Percentiles rank a stretch among this genome's conserved stretches.
These are phyloP conservation scores for Sclerotinia glacialis DNA, from an alignment of 2,329 filamentous ascomycete species.

Conservation along the genomic window DNA sequence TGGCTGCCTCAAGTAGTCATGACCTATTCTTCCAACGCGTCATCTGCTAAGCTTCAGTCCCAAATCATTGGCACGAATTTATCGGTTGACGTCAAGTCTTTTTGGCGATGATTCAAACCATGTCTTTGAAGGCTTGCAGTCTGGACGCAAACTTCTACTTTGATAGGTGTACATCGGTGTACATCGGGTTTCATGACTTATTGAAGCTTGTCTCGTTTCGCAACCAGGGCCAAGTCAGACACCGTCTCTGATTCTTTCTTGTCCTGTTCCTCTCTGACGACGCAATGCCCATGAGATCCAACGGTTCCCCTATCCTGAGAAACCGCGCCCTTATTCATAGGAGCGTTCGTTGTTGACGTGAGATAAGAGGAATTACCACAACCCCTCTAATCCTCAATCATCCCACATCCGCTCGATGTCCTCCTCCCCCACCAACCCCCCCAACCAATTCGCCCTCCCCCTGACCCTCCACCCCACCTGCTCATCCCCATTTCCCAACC, in stretches of 20 bases:
- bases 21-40: background rate
- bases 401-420: conserved; percentile 31
- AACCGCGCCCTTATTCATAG: background rate
- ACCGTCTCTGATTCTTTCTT: background rate
- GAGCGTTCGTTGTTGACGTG: background rate
- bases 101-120: background rate
- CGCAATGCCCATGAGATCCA: background rate
- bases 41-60: background rate
- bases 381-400: background rate
- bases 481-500: conserved; percentile 42
- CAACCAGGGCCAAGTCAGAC: background rate
- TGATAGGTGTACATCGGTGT: background rate
- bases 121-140: background rate
- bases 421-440: conserved; percentile 51
- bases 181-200: too few species aligned
- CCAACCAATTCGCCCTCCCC: conserved; percentile 63
- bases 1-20: background rate
- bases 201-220: background rate
- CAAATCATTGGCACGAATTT: background rate
- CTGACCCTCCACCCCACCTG: conserved; percentile 50
- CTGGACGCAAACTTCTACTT: background rate
- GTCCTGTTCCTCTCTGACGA: background rate
- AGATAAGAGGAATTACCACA: background rate
- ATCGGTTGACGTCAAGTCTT: background rate
- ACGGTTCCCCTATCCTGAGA: background rate